Conservation (phyloP, 371 early-diverging fungal species). For the Rhizopus stolonifer region DNA sequence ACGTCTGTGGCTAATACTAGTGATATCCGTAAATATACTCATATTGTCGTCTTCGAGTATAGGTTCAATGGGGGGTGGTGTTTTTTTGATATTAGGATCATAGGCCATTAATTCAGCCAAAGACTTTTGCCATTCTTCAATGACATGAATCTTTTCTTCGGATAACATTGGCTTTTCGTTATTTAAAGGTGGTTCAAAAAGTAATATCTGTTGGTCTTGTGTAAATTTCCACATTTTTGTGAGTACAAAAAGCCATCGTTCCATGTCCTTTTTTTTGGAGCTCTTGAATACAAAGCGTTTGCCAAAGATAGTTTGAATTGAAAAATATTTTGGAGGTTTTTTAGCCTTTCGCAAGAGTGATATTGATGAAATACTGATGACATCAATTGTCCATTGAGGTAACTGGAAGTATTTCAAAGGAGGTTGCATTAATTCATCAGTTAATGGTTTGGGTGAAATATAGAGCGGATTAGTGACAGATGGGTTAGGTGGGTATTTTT, state of each 20-base stretch:
- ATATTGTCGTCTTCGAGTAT: constrained; percentile 44
- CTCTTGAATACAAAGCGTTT: constrained; percentile 40
- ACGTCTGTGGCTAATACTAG: constrained; percentile 41
- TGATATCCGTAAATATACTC: constrained; percentile 41
- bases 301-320: constrained; percentile 38
- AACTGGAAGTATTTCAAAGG: no score
- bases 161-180: constrained; percentile 16
- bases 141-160: constrained; percentile 38
- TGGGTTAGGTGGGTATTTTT: no score
- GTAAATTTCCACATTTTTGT: constrained; percentile 5
- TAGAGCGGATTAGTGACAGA: no score
- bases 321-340: constrained; percentile 39
- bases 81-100: constrained; percentile 24
- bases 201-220: no score
- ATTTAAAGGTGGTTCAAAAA: no score
- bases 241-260: constrained; percentile 54
- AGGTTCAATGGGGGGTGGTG: constrained; percentile 46
- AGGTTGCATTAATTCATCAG: no score
- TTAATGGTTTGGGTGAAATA: no score
- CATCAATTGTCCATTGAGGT: constrained; percentile 22
- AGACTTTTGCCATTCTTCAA: constrained; percentile 50
- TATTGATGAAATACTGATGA: constrained; percentile 3
- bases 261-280: constrained; percentile 48
- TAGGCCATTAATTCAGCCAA: constrained; percentile 40
- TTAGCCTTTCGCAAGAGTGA: constrained; percentile 38